Percentiles rank a stretch among this genome's conserved stretches.
These are phyloP conservation scores for Podaxis pistillaris DNA, from an alignment of 768 basidiomycete genomes.

Conservation along the genomic window DNA sequence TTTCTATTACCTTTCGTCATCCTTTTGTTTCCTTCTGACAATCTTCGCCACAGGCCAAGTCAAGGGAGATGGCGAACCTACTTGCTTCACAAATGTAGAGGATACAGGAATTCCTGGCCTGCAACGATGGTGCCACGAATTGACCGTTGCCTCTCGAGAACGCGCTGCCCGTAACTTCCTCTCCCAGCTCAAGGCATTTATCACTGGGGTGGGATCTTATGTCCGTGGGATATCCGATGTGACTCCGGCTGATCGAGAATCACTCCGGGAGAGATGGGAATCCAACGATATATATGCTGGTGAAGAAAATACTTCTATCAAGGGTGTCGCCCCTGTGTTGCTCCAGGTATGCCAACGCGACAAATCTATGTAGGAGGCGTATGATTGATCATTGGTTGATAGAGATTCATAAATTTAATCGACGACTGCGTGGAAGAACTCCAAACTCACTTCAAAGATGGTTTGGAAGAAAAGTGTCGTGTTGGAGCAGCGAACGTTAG, in stretches of 20 bases:
- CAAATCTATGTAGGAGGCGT: background rate
- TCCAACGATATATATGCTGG: conserved; percentile 28
- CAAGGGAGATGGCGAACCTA: conserved; percentile 56
- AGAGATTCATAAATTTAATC: conserved; percentile 49
- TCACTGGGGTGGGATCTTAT: conserved; percentile 45
- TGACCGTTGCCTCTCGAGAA: conserved; percentile 54
- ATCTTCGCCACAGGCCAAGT: conserved; percentile 42
- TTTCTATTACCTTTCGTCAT: too few relatives aligned
- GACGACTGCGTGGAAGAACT: conserved; percentile 45
- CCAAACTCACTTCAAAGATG: conserved; percentile 48
- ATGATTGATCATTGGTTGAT: background rate
- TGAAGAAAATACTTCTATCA: conserved; percentile 17
- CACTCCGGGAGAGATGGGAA: conserved; percentile 53
- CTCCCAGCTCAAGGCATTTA: conserved; percentile 47
- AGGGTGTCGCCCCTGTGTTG: conserved; percentile 47
- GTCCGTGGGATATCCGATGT: conserved; percentile 52
- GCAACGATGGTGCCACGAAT: conserved; percentile 54
- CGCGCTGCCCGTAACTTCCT: conserved; percentile 43
- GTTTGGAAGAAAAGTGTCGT: conserved; percentile 57
- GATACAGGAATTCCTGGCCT: conserved; percentile 58
- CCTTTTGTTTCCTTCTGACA: background rate
- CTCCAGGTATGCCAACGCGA: conserved; percentile 29
- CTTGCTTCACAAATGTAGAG: conserved; percentile 50
- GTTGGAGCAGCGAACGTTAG: conserved; percentile 49
- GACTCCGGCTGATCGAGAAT: conserved; percentile 47